Conservation (phyloP, 306 rosid genomes). For the Geum urbanum region DNA sequence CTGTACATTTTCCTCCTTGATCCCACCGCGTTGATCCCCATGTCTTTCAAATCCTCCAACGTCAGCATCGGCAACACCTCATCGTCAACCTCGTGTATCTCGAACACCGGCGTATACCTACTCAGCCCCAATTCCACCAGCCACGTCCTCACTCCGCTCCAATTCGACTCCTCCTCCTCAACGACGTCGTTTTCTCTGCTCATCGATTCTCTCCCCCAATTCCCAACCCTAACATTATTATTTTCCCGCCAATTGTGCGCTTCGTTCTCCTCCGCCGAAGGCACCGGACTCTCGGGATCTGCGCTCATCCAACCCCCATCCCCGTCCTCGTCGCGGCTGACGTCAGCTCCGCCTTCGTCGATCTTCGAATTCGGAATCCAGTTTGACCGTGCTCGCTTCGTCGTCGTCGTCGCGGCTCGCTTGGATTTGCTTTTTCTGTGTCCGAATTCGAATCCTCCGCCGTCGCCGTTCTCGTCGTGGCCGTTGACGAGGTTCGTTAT, state of each 20-base stretch:
- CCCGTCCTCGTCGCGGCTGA: constrained; percentile 29
- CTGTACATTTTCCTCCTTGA: constrained; percentile 63
- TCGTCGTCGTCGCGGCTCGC: constrained; percentile 40
- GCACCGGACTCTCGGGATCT: constrained; percentile 40
- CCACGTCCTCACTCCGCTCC: constrained; percentile 58
- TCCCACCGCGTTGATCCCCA: constrained; percentile 74
- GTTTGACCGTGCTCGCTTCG: constrained; percentile 51
- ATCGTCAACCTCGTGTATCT: constrained; percentile 73
- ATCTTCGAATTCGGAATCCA: constrained; percentile 30
- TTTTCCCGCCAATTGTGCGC: constrained; percentile 28
- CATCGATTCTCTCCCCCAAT: constrained; percentile 35
- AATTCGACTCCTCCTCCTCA: constrained; percentile 32
- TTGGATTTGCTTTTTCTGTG: constrained; percentile 40
- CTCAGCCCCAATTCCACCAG: constrained; percentile 55
- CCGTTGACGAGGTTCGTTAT: constrained; percentile 47
- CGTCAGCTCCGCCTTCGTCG: constrained; percentile 22
- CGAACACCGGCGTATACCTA: constrained; percentile 63
- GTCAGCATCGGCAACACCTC: constrained; percentile 70
- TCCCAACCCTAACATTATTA: constrained; percentile 17
- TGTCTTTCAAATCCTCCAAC: constrained; percentile 73
- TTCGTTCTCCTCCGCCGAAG: constrained; percentile 33
- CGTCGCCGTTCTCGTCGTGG: constrained; percentile 12
- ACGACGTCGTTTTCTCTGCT: constrained; percentile 35
- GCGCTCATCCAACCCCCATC: constrained; percentile 35
- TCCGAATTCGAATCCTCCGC: constrained; percentile 33